Base-by-base conservation (phyloP, 495 filamentous ascomycete species). In the Penicillium salamii region DNA sequence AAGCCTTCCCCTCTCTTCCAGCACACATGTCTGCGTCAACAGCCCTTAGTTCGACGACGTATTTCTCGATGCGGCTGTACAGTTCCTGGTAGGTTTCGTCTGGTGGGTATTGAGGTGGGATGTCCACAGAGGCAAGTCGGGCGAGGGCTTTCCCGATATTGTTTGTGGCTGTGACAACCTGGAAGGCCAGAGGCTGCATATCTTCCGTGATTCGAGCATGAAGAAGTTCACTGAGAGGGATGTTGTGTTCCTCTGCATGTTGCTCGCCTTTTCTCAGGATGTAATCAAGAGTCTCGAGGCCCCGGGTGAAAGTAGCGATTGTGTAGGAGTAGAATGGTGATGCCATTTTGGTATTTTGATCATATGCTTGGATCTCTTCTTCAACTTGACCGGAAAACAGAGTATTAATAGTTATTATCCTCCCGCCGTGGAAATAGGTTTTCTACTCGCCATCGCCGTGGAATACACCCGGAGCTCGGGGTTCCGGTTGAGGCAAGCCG, bases 251-350 rank as follows among this genome's bases (percentile, higher is more conserved):
- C 17, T 43, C 35, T 20, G 48, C 47, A 49, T 52, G 47, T 14
- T 52, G 23, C 20, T 58, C 59, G 41, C 43, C 59, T 36, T 59
- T 57, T 42, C 54, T 42, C 7, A 65, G 58, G 42, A 64, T 52
- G 43, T 43, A 7, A 13, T 42, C 28, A 14, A 58, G 54, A 13
- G 40, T 43, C 3, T 42, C 40, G 20, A 63, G 45, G 31, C 50
- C 55, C 7, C 47, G 52, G 28, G 52, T 53, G 36, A 59, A 57
- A 39, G 50, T 41, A 15, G 58, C 43, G 45, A 63, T 31, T 21
- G 48, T 55, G 32, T 40, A 46, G 37, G 35, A 49, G 35, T 57
- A 50, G 41, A 61, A 29, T 12, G 49, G 38, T 15, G 36, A 23
- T 6, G 37, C 18, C 37, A 39, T 26, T 8, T 39, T 23, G n/a